Base-by-base conservation (phyloP, 345 rosid genomes). In the Firmiana major region DNA sequence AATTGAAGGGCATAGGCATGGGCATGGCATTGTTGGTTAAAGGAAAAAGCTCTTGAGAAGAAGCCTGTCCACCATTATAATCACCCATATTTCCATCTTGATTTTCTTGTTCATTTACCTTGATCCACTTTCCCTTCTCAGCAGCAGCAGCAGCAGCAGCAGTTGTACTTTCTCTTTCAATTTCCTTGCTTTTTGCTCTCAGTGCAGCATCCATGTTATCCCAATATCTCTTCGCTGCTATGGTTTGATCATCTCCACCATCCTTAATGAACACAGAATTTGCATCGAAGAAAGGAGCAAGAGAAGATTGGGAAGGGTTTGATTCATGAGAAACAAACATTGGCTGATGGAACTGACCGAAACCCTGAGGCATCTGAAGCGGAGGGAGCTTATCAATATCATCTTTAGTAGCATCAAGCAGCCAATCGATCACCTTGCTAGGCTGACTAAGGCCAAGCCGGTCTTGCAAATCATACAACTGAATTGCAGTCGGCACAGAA, bases 321-420 rank as follows among this genome's bases (percentile, higher is more conserved):
- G 76, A 16, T 46, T 78, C 80, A 22, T 82, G 79, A 63, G 75
- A 38, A 17, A 82, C 75, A 1, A 85, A 46, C 80, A 86, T 78
- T 36, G 88, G 92, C 24, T 85, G 95, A 72, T 92, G 92, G 68
- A 89, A 88, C 73, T 92, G 97, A 57, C 85, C 89, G 65, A 91
- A 91, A 0, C 91, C 92, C 17, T 74, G 97, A 12, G 93, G 96
- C 74, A 93, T 78, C n/a, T 89, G 93, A 63, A 95, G 83, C 0
- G 99, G 94, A 13, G 99, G 99, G 8, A 95, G 94, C 78, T 91
- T 88, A 66, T 93, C 99, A 2, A 95, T 92, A 64, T 95, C 99
- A 73, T 82, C 54, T 78, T 89, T 89, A 19, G 92, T 82, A 40
- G 83, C 90, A 79, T 95, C 98, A 51, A 95, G 90, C 71, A 95